Evolutionary conservation across 306 rosid genomes (phyloP).

Genomic region (Cicer pinnatifidum): DNA sequence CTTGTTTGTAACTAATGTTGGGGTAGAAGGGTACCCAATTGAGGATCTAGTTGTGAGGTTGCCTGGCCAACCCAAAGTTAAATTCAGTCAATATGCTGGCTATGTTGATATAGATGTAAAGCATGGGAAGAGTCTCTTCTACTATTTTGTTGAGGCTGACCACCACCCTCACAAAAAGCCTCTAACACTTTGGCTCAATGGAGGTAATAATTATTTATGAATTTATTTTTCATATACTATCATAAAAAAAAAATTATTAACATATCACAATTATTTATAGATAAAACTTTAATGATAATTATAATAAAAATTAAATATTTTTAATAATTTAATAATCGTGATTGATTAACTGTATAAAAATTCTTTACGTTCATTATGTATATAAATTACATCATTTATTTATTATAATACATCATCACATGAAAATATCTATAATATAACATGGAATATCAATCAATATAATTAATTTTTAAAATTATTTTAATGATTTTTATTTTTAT

Average conservation of each 20-base stretch:
- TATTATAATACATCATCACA: neutral
- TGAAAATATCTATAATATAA: too few species aligned
- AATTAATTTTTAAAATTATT: too few species aligned
- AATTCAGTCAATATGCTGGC: conserved; percentile 76
- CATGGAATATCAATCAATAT: too few species aligned
- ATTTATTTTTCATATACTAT: neutral
- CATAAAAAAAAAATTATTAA: too few species aligned
- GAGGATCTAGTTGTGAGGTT: conserved; percentile 74
- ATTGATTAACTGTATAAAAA: too few species aligned
- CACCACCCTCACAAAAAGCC: conserved; percentile 41
- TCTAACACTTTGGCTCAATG: conserved; percentile 81
- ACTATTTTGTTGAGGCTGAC: conserved; percentile 86
- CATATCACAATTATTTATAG: too few species aligned
- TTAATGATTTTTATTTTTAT: too few species aligned
- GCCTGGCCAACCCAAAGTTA: conserved; percentile 85
- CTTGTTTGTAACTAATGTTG: conserved; percentile 14
- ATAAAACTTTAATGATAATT: too few species aligned
- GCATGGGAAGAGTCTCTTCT: conserved; percentile 78
- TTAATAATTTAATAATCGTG: too few species aligned
- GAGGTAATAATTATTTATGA: conserved; percentile 52
- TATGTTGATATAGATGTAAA: conserved; percentile 76
- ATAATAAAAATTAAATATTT: too few species aligned
- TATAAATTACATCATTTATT: neutral
- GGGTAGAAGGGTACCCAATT: conserved; percentile 68
- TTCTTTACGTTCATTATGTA: too few species aligned